Evolutionary conservation across 225 moss, liverwort and hornwort genomes (phyloP), one percentile per base, ranked within the genome.

Genomic region (Pleurozium schreberi): DNA sequence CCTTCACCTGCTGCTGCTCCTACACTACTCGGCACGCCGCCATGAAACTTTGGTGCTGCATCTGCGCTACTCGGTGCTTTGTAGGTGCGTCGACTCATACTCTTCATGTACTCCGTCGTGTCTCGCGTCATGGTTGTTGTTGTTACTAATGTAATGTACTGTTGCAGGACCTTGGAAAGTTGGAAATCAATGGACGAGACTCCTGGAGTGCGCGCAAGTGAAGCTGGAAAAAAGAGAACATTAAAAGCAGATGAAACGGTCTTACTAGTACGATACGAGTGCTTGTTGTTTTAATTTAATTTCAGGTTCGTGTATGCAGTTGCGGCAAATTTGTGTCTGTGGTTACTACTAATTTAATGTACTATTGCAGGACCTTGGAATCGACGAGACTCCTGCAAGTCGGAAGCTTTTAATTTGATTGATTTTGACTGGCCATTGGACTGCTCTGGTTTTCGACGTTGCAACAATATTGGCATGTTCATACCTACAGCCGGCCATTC

Each of bases 401-500:
- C 43, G 16, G 19, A 75, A 60, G 69, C 45, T 74, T 85, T 38
- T 79, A 88, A 90, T 62, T 78, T 33, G 27, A n/a, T n/a, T n/a
- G n/a, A n/a, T n/a, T n/a, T 90, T 90, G 90, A 92, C 92, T 59
- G 63, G 42, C 8, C 53, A n/a, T n/a, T 58, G 47, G 47, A 25
- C 40, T 57, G 47, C n/a, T 53, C 23, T 84, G 81, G 26, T 31
- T 68, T 17, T 55, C 15, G 45, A 89, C 78, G 70, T 74, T 65
- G 74, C 90, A 90, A 87, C 92, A 75, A 75, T 8, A 59, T 84
- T 47, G 75, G 89, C 92, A 87, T 92, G 92, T 9, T 57, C 87
- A 62, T 61, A 90, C 90, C 90, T 90, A 52, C 83, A 80, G 78
- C 76, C 83, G 67, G 78, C 76, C 70, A 69, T 17, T 20, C 80